Evolutionary conservation across 2,329 filamentous ascomycete species (phyloP), one percentile per base, ranked within the genome.

Genomic region (Periglandula ipomoeae): DNA sequence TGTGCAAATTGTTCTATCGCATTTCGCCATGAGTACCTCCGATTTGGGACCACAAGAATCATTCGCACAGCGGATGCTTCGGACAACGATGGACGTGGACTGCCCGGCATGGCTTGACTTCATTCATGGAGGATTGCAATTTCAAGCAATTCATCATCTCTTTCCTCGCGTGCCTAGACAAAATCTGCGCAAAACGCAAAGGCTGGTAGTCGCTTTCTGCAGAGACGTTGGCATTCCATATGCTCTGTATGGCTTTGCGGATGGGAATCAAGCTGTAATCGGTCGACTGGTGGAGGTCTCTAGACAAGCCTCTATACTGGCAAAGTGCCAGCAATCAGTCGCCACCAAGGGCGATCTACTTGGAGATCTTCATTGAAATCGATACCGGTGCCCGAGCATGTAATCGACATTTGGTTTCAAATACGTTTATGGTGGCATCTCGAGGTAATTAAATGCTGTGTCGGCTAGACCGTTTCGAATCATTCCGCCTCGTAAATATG

Each of bases 11-110:
- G 94, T 89, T 0, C 77, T 95, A 17, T 93, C 87, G 2, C 89
- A 95, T 66, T 95, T 94, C 66, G 87, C 87, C 55, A 95, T 95
- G 89, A 91, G 87, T 57, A 95, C 89, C 0, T 78, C 87, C 10
- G 88, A 95, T 58, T 74, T 95, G 11, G 90, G 90, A 0, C 81
- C 85, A 1, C 74, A 83, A 46, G 89, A 95, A 64, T 93, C 87
- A 0, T 95, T 95, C 64, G 82, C 89, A 1, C 89, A 95, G 66
- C 87, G 84, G 65, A 93, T 94, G 84, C 74, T 95, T 41, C 83
- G 90, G 56, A 95, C 89, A 1, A 95, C 89, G 11, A 95, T 95
- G 89, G 87, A 87, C 57, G 78, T 87, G 43, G 81, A 85, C 57
- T 87, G 83, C 64, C 84, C 84, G 0, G 68, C 72, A 20, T 87